A percentile compares a stretch with the other conserved stretches of the same genome.
These are phyloP conservation scores for Catharanthus roseus DNA, from an alignment of 257 asterid species.

Conservation along the genomic window DNA sequence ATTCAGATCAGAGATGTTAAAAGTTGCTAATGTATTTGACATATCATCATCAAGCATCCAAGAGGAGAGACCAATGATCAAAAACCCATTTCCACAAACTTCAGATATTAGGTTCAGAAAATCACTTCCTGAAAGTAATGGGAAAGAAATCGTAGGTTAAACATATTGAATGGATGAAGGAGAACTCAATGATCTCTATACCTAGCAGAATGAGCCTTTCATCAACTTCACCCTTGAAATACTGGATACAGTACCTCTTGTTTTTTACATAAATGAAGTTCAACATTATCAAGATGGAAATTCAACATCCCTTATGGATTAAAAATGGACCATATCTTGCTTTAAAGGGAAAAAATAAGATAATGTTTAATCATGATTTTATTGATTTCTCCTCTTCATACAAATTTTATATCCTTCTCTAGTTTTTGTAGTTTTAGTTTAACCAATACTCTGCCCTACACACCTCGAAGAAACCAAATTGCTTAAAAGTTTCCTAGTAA, in stretches of 20 bases:
- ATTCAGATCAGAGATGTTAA: neutral
- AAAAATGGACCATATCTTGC: neutral
- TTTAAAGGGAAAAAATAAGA: neutral
- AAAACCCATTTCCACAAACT: neutral
- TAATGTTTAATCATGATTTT: neutral
- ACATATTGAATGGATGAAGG: neutral
- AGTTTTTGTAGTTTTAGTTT: neutral
- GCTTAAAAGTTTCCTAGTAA: neutral
- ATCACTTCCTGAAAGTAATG: neutral
- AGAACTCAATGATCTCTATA: neutral
- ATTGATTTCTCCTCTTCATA: neutral
- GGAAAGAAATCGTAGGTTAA: neutral
- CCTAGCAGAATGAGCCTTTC: neutral
- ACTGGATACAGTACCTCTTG: neutral
- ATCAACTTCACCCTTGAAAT: neutral
- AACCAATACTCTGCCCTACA: neutral
- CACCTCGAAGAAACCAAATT: neutral
- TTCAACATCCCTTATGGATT: neutral
- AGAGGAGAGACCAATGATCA: neutral
- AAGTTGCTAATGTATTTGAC: neutral
- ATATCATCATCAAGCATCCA: neutral
- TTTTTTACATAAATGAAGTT: slow-evolving; percentile 1
- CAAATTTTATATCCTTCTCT: neutral
- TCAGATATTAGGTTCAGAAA: neutral
- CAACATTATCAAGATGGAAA: neutral